Evolutionary conservation across 2,329 filamentous ascomycete species (phyloP), one percentile per base, ranked within the genome.

Genomic region (Aspergillus oerlinghausenensis): DNA sequence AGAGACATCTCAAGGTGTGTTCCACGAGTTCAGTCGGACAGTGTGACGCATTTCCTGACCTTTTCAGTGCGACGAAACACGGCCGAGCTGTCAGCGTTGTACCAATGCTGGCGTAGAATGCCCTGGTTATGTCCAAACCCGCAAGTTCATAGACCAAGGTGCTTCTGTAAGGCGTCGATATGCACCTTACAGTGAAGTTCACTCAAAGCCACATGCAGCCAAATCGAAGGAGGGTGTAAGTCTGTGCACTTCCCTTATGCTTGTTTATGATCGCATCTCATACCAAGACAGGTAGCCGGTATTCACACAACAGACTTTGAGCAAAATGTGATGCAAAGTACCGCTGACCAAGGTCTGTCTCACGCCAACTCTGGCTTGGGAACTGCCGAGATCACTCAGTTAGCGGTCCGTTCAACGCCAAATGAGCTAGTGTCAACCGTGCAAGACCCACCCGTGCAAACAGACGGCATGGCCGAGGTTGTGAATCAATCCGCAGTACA

Each of bases 111-210:
- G 72, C 11, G 68, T 72, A 25, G 67, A 75, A 52, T 76, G 74
- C 49, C 73, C 73, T 0, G 74, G 74, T n/a, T 77, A 75, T 67
- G 69, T 75, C 21, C 72, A 75, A 53, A 75, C 69, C 23, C 73
- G 74, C 55, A 76, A 76, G 47, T 77, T 77, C 55, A 74, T 77
- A 49, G 74, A 77, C 52, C 73, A 77, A 55, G 73, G 74, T 5
- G 70, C 72, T 23, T 72, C 73, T 19, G 72, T 77, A 25, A 68
- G 74, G 50, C 70, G 70, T 17, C 66, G 72, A 32, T 74, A 73
- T 66, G 72, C 72, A 53, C 72, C 72, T 21, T 74, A 74, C 59
- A 67, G 69, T 40, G 68, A 71, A n/a, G 42, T 35, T 25, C 59
- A 58, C 21, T 17, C 62, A 1, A 59, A 42, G 26, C 11, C 47